phyloP scores from a whole-genome alignment of 257 asterid genomes.

The Scutellaria minor region DNA sequence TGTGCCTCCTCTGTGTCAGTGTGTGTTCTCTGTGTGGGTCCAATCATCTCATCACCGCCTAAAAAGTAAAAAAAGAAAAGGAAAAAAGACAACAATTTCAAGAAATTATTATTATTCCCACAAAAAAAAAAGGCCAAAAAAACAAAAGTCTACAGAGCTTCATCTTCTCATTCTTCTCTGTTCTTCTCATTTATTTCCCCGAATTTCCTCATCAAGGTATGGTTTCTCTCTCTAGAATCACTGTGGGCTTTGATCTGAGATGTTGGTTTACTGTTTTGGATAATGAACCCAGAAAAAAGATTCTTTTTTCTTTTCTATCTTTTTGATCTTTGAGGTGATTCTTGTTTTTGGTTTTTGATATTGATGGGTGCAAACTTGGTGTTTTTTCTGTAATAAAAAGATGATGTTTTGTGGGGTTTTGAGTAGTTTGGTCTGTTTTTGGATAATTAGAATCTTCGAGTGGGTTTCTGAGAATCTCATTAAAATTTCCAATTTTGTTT shows the following conservation, averaged over 20 bases:
- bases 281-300: conserved; percentile 24
- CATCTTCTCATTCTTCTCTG: conserved; percentile 34
- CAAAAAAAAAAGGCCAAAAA: conserved; percentile 29
- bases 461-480: not conserved
- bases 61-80: conserved; percentile 28
- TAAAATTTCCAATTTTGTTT: not conserved
- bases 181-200: conserved; percentile 33
- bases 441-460: conserved; percentile 19
- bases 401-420: conserved; percentile 8
- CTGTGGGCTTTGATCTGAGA: conserved; percentile 35
- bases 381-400: not conserved
- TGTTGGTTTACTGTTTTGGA: not conserved
- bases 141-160: conserved; percentile 30
- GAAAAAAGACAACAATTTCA: not conserved
- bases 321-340: conserved; percentile 25
- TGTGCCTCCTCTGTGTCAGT: conserved; percentile 21
- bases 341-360: conserved; percentile 14
- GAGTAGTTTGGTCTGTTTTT: not conserved
- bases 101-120: conserved; percentile 33
- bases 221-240: conserved; percentile 31
- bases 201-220: conserved; percentile 33
- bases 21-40: conserved; percentile 33
- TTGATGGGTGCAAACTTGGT: conserved; percentile 9
- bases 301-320: not conserved
- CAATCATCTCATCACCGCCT: conserved; percentile 36